Base-by-base conservation (phyloP, 176 grass and related monocot species). In the maize (Zea mays) region DNA sequence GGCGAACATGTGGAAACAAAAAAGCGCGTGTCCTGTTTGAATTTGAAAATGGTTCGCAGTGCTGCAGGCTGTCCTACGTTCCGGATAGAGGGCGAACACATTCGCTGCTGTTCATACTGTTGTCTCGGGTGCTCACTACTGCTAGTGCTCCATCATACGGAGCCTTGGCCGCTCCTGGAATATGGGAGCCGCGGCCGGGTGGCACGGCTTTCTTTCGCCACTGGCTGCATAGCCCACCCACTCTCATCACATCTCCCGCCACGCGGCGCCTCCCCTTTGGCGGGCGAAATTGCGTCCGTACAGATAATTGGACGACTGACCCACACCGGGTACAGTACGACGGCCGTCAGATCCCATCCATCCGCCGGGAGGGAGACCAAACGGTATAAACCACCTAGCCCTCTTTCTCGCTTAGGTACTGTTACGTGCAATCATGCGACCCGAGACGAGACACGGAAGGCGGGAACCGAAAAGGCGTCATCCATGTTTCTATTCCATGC, bases 281-380 rank as follows among this genome's bases (percentile, higher is more conserved):
- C 34, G 2, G 0, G 3, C 57, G 33, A 81, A 66, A 84, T 81
- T 75, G 56, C 64, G 33, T 5, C 34, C 70, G 71, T 76, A 66
- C 86, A 65, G 42, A 81, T 72, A 12, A 84, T 88, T 65, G 86
- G 50, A 62, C 5, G 62, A 3, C 20, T 1, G n/a, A 21, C 21
- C 34, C 36, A 2, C 66, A 3, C 48, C 3, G 47, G 21, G 63
- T 19, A 45, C 81, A 56, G 51, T 62, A 42, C 55, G 40, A 62
- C 21, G 54, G 44, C 75, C 7, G 19, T n/a, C 62, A 4, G 81
- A 71, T 76, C 40, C 64, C 56, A 49, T 84, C 27, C 27, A 27
- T 27, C 50, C 51, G 1, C 46, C 46, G 5, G 1, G 16, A 2
- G 6, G 50, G 14, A 72, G 10, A 4, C 79, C 35, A 63, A 62